Conservation (phyloP, 75 land plant genomes). For the Gnetum montanum region DNA sequence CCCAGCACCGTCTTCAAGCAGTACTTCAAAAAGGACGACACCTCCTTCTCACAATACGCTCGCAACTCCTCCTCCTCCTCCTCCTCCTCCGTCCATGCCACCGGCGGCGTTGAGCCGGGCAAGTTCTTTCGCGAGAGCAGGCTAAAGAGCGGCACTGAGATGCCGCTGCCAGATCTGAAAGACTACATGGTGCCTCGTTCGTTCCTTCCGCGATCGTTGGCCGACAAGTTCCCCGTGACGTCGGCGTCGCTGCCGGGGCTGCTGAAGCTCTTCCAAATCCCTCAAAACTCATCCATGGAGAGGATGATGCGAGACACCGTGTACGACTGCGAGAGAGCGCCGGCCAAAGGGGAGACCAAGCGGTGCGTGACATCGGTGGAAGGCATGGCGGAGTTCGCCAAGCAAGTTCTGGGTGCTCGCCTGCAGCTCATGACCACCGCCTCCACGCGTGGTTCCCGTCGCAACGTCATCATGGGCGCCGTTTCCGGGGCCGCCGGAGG, state of each 20-base stretch:
- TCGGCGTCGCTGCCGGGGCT: conserved; percentile 6
- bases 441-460: not conserved
- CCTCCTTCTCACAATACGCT: conserved; percentile 15
- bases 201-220: conserved; percentile 15
- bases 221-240: conserved; percentile 6
- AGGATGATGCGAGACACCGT: conserved; percentile 12
- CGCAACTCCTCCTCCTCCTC: conserved; percentile 1
- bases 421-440: conserved; percentile 7
- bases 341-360: conserved; percentile 31
- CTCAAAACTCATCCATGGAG: conserved; percentile 11
- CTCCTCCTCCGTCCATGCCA: conserved; percentile 17
- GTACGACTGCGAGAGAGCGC: conserved; percentile 50
- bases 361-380: conserved; percentile 13
- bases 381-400: conserved; percentile 28
- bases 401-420: conserved; percentile 9
- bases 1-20: conserved; percentile 28
- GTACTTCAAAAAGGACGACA: conserved; percentile 17
- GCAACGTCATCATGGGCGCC: conserved; percentile 14
- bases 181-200: conserved; percentile 16
- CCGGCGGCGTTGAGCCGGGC: conserved; percentile 47
- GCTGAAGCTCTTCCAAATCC: conserved; percentile 4
- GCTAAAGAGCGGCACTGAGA: conserved; percentile 25
- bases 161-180: conserved; percentile 18
- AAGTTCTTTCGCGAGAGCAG: conserved; percentile 50
- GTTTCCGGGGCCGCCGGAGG: conserved; percentile 43